Percentiles rank a stretch among this genome's conserved stretches.
phyloP scores from a whole-genome alignment of 495 filamentous ascomycete genomes.

The Penicillium robsamsonii region DNA sequence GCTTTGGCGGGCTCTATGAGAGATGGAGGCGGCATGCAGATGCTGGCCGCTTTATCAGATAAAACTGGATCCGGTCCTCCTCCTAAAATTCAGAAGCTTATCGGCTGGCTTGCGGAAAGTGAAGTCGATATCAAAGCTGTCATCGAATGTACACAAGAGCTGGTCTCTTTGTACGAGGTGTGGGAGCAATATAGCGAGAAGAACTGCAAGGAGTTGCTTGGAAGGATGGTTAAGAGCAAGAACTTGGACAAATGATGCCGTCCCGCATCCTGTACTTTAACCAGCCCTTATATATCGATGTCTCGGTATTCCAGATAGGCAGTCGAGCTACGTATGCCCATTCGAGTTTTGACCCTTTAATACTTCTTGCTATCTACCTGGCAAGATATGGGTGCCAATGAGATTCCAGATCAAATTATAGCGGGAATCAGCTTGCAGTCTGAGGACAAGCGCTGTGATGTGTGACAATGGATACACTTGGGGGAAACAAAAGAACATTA shows the following conservation, averaged over 20 bases:
- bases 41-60: conserved; percentile 41
- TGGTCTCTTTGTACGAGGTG: conserved; percentile 91
- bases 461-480: too few species aligned
- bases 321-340: neutral
- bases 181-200: conserved; percentile 91
- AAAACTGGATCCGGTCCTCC: conserved; percentile 36
- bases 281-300: neutral
- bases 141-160: conserved; percentile 90
- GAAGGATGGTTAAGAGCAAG: conserved; percentile 77
- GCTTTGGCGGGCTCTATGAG: conserved; percentile 40
- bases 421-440: too few species aligned
- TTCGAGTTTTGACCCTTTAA: neutral
- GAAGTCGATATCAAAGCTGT: conserved; percentile 88
- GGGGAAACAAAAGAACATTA: neutral
- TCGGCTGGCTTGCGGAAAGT: conserved; percentile 87
- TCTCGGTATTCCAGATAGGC: conserved; percentile 5
- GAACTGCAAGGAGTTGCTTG: conserved; percentile 71
- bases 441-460: too few species aligned
- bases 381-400: neutral
- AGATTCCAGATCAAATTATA: neutral
- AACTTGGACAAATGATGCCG: conserved; percentile 67
- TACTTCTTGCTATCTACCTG: neutral
- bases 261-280: neutral
- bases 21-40: conserved; percentile 41
- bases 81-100: conserved; percentile 67